Percentiles rank a stretch among this genome's conserved stretches.
Conservation (phyloP, 2,329 filamentous ascomycete genomes). For the Alternaria sp. region DNA sequence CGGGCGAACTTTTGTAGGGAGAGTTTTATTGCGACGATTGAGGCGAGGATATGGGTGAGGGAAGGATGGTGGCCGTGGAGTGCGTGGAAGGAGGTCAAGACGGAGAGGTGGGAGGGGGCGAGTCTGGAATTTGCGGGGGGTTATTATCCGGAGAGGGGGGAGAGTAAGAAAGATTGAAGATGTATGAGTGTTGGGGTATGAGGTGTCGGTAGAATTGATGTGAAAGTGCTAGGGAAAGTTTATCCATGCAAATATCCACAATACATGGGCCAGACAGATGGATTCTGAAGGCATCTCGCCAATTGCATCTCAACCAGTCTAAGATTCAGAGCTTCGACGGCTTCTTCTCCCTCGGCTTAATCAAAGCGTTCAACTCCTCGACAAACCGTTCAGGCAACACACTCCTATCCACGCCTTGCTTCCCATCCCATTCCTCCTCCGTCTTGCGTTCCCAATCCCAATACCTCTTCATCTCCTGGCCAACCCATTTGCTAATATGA, state of each 20-base stretch:
- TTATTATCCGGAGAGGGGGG: constrained; percentile 54
- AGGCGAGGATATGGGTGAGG: constrained; percentile 52
- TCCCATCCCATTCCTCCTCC: constrained; percentile 40
- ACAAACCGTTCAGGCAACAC: constrained; percentile 37
- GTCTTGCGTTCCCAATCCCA: constrained; percentile 40
- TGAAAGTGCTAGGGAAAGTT: not conserved
- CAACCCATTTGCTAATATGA: constrained; percentile 49
- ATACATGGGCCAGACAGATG: not conserved
- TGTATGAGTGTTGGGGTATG: not conserved
- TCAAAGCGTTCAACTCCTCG: constrained; percentile 33
- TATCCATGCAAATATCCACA: not conserved
- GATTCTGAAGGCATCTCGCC: not conserved
- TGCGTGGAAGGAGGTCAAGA: constrained; percentile 49
- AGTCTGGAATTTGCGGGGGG: constrained; percentile 59
- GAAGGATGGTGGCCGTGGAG: constrained; percentile 42
- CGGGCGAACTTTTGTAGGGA: constrained; percentile 53
- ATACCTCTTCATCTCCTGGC: constrained; percentile 48
- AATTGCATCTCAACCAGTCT: not conserved
- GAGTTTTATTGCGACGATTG: constrained; percentile 56
- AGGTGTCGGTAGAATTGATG: not conserved
- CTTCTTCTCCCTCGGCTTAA: constrained; percentile 26
- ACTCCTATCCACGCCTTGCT: constrained; percentile 38
- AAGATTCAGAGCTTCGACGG: constrained; percentile 26
- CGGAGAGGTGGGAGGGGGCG: constrained; percentile 51
- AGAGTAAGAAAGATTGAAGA: constrained; percentile 39